Conservation (phyloP, 1,139 yeast species). For the Debaryomycetaceae sp. region DNA sequence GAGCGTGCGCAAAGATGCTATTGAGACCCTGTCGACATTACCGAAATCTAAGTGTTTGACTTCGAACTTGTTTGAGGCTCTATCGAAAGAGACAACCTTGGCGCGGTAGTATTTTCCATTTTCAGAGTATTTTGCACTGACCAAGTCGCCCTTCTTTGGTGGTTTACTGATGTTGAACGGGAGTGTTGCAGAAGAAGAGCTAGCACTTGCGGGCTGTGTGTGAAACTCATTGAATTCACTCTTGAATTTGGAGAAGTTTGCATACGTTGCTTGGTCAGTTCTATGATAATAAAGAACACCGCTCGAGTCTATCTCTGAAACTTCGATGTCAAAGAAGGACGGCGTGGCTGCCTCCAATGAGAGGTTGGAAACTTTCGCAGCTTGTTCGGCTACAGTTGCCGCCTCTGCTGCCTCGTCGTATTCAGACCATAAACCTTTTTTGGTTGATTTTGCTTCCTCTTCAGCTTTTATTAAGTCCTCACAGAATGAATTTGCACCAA, state of each 20-base stretch:
- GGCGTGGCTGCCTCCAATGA: conserved; percentile 33
- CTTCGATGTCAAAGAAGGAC: conserved; percentile 59
- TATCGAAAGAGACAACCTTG: conserved; percentile 49
- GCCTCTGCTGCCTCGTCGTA: conserved; percentile 40
- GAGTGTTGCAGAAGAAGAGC: conserved; percentile 37
- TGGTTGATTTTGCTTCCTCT: conserved; percentile 51
- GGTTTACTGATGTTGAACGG: conserved; percentile 42
- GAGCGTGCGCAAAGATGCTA: conserved; percentile 48
- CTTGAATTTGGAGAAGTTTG: conserved; percentile 42
- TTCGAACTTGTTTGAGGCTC: conserved; percentile 41
- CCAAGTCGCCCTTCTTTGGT: conserved; percentile 59
- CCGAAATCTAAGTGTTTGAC: conserved; percentile 70
- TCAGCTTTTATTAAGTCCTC: conserved; percentile 60
- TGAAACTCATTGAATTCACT: conserved; percentile 45
- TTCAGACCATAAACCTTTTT: conserved; percentile 65
- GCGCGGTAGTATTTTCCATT: conserved; percentile 64
- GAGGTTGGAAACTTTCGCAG: conserved; percentile 17
- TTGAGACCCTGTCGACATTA: conserved; percentile 47
- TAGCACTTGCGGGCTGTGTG: conserved; percentile 37
- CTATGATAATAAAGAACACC: conserved; percentile 59
- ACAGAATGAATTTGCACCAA: conserved; percentile 54
- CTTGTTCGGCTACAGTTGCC: conserved; percentile 21
- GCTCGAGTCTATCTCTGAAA: conserved; percentile 46
- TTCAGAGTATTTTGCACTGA: conserved; percentile 54
- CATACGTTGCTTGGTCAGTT: conserved; percentile 32